phyloP scores from a whole-genome alignment of 148 eudicot genomes.

The Vaccinium corymbosum region DNA sequence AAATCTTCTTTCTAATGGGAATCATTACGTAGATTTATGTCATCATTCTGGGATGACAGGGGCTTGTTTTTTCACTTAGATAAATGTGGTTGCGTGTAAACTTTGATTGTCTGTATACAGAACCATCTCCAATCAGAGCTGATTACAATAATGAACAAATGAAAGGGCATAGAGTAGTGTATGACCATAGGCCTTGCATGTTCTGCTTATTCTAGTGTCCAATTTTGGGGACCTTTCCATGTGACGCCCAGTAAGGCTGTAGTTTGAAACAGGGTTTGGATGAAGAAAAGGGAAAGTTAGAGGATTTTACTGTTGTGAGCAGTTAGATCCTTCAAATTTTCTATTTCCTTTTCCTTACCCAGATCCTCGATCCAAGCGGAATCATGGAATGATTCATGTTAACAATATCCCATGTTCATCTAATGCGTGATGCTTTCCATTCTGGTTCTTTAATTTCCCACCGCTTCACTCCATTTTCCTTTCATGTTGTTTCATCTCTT shows the following conservation, averaged over 20 bases:
- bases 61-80: not conserved
- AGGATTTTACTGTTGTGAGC: not conserved
- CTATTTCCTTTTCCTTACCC: not conserved
- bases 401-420: not conserved
- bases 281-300: not conserved
- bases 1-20: not conserved
- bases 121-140: not conserved
- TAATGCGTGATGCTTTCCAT: not conserved
- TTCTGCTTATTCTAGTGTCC: not conserved
- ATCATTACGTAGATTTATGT: not conserved
- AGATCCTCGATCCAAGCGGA: not conserved
- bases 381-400: not conserved
- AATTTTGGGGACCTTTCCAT: not conserved
- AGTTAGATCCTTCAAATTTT: not conserved
- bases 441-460: not conserved
- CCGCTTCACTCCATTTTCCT: not conserved
- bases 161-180: not conserved
- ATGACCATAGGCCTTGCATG: not conserved
- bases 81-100: not conserved
- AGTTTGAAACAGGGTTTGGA: not conserved
- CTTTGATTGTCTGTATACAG: not conserved
- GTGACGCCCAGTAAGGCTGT: not conserved
- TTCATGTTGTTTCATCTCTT: not conserved
- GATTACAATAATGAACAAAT: not conserved
- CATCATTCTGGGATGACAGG: not conserved